Conservation (phyloP, 148 eudicot species). For the Camellia lanceoleosa region DNA sequence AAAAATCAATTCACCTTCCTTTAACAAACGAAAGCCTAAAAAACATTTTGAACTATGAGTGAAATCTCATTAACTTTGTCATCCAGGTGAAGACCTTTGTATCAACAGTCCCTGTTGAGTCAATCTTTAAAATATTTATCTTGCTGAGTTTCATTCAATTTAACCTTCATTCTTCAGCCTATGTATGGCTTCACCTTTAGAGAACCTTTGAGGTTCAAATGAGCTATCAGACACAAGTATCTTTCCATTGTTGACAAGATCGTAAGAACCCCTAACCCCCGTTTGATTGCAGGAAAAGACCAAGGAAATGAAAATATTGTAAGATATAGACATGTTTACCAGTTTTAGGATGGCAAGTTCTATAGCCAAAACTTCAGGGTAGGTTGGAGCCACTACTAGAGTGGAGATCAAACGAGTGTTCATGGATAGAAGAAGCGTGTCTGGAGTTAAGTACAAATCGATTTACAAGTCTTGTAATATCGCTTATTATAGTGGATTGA, state of each 20-base stretch:
- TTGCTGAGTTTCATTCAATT: neutral
- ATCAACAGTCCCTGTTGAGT: neutral
- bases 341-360: no score
- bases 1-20: no score
- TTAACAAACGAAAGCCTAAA: no score
- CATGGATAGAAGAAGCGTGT: no score
- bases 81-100: neutral
- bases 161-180: neutral
- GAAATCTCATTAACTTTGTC: neutral
- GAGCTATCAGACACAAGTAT: neutral
- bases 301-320: neutral
- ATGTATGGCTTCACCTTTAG: neutral
- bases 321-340: neutral
- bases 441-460: no score
- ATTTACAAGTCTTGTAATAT: no score
- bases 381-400: no score
- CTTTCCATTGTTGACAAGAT: neutral
- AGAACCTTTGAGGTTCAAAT: neutral
- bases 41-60: neutral
- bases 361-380: no score
- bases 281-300: neutral
- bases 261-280: neutral
- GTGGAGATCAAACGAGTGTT: no score
- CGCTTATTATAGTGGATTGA: no score
- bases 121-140: neutral